Base-by-base conservation (phyloP, 2,329 filamentous ascomycete genomes). In the Colletotrichum melonis region DNA sequence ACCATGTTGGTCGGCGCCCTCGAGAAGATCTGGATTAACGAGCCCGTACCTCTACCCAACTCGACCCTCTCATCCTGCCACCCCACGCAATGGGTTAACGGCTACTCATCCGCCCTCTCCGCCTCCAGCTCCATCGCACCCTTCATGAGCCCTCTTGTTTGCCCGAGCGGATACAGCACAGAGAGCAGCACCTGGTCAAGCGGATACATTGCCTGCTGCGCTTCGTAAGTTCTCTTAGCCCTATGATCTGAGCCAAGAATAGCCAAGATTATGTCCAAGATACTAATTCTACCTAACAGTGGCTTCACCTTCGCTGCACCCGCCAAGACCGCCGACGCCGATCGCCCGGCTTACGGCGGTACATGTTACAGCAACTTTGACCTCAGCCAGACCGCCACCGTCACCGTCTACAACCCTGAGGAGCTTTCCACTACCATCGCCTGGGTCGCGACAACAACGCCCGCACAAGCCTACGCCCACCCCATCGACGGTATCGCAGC, bases 1-100 rank as follows among this genome's bases (percentile, higher is more conserved):
- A 73, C 70, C 19, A 73, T 73, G 70, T 14, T 73, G 42, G 70
- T 73, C 22, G 70, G 70, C 67, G 70, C 70, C 46, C 60, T 65
- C 11, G 70, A 73, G 67, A 73, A 73, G 67, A 73, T 73, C 56
- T 73, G 70, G 70, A 73, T 73, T 28, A 73, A 73, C 35, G 70
- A 73, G 55, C 70, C 70, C 8, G 55, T 65, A 30, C 70, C 70
- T 24, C 60, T 73, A 22, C 70, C 70, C 59, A 70, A 70, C 60
- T 59, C 67, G 35, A 73, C 70, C 22, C 49, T 60, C 67, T 38
- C 70, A 7, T 70, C 70, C 8, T 73, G 70, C 60, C 69, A 73
- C 35, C 70, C 70, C 5, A 62, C 70, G 7, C 55, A 73, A 52
- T 73, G 70, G 70, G 42, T 73, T 11, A 52, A 49, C 54, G 70